These are phyloP conservation scores for Murraya paniculata DNA, from an alignment of 345 rosid genomes.

Conservation along the genomic window DNA sequence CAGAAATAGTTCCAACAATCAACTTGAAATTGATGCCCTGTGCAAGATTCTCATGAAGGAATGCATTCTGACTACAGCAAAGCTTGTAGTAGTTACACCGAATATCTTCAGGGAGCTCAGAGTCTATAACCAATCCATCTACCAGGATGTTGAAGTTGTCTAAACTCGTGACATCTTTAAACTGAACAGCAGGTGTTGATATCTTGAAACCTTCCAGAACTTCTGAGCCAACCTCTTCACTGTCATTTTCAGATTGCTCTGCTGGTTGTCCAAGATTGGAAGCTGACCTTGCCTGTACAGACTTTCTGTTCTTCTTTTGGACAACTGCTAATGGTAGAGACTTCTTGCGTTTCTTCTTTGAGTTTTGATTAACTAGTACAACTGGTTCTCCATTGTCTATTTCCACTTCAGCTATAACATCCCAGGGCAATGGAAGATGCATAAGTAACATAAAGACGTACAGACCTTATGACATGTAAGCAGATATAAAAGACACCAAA, in stretches of 20 bases:
- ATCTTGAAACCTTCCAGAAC: slow-evolving; percentile 58
- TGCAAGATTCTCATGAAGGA: slow-evolving; percentile 54
- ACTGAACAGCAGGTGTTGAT: slow-evolving; percentile 35
- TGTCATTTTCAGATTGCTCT: slow-evolving; percentile 60
- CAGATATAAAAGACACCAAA: slow-evolving; percentile 6
- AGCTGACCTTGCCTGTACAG: slow-evolving; percentile 26
- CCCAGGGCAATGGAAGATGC: slow-evolving; percentile 6
- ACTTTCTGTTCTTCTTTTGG: slow-evolving; percentile 40
- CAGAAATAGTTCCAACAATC: slow-evolving; percentile 49
- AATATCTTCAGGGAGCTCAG: slow-evolving; percentile 50
- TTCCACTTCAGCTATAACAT: slow-evolving; percentile 9
- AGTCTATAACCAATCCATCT: slow-evolving; percentile 45
- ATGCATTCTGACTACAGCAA: slow-evolving; percentile 55
- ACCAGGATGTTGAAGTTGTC: slow-evolving; percentile 46
- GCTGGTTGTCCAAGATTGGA: slow-evolving; percentile 23
- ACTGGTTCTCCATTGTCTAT: slow-evolving; percentile 26
- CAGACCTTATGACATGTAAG: slow-evolving; percentile 11
- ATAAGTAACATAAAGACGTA: background rate
- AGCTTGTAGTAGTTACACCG: slow-evolving; percentile 52
- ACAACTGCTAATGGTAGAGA: slow-evolving; percentile 46
- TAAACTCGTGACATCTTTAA: slow-evolving; percentile 38
- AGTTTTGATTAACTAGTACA: slow-evolving; percentile 7
- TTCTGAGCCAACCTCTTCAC: slow-evolving; percentile 66
- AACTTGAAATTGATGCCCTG: slow-evolving; percentile 51
- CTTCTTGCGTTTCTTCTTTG: slow-evolving; percentile 44